Base-by-base conservation (phyloP, 2,329 filamentous ascomycete species). In the Fusarium keratoplasticum region DNA sequence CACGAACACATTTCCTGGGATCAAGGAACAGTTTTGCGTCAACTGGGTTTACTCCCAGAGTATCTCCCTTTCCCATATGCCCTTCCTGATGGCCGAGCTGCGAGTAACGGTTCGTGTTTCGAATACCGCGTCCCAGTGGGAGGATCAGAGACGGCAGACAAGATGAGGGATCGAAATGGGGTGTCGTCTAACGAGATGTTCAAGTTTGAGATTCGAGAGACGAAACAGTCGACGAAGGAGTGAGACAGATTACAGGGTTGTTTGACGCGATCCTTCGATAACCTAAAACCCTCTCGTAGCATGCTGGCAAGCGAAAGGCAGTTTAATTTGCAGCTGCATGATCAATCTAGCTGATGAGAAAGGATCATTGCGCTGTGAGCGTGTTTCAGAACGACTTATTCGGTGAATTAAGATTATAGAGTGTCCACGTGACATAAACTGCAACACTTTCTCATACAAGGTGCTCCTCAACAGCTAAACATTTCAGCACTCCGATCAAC, bases 1-100 rank as follows among this genome's bases (percentile, higher is more conserved):
- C 89, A 92, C 65, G 91, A 93, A 76, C 91, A 93, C 70, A 90
- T 93, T 14, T 86, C 87, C 11, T 93, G 91, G 91, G 91, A 93
- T 65, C 91, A 93, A 76, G 89, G 86, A 0, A 92, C 89, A 0
- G 89, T 89, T 10, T 81, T 93, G n/a, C 82, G 87, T 6, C 90
- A 92, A 75, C 77, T 90, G 3, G 90, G 88, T 0, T 73, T 91
- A 52, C 76, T 92, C 64, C 82, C 82, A 1, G 80, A 93, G 66
- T 93, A 90, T 70, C 84, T 94, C 0, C 87, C 89, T 0, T 93
- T 90, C 69, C 91, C 90, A 0, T 89, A 92, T 76, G 73, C 85
- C 0, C 72, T 91, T 0, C 81, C 84, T 0, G 83, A 81, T 7
- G 85, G 76, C 1, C 67, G 42, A 14, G 38, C 42, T 29, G 83